Conservation (phyloP, 805 yeast species). For the Metschnikowia cubensis region DNA sequence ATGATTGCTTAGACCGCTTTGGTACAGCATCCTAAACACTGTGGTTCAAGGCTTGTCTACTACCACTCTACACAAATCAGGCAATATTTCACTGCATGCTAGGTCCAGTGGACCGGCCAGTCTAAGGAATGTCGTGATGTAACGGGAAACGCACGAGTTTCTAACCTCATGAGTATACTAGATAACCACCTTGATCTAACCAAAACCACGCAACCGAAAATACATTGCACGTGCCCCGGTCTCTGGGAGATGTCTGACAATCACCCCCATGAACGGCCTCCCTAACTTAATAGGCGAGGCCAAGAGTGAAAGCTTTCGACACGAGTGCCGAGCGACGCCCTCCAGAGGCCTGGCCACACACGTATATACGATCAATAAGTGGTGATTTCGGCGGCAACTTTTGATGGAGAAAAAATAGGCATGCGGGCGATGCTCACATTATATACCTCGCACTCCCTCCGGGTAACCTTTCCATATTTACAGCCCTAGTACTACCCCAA, state of each 20-base stretch:
- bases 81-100: background rate
- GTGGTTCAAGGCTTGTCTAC: too few relatives aligned
- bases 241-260: conserved; percentile 13
- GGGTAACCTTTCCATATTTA: conserved; percentile 7
- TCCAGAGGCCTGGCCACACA: conserved; percentile 10
- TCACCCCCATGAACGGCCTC: conserved; percentile 21
- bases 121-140: conserved; percentile 33
- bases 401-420: conserved; percentile 19
- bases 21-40: too few relatives aligned
- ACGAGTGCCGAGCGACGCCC: conserved; percentile 19
- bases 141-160: conserved; percentile 43
- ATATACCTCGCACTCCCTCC: conserved; percentile 11
- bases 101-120: background rate
- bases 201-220: conserved; percentile 23
- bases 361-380: conserved; percentile 26
- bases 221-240: conserved; percentile 10
- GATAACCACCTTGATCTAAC: conserved; percentile 41
- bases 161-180: conserved; percentile 37
- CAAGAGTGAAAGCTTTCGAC: conserved; percentile 20
- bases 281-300: conserved; percentile 41
- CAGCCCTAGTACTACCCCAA: background rate
- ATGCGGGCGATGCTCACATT: background rate
- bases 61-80: too few relatives aligned
- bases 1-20: too few relatives aligned
- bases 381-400: conserved; percentile 38